Evolutionary conservation across 2,329 filamentous ascomycete genomes (phyloP), one percentile per base, ranked within the genome.

Genomic region (Nothophoma quercina): DNA sequence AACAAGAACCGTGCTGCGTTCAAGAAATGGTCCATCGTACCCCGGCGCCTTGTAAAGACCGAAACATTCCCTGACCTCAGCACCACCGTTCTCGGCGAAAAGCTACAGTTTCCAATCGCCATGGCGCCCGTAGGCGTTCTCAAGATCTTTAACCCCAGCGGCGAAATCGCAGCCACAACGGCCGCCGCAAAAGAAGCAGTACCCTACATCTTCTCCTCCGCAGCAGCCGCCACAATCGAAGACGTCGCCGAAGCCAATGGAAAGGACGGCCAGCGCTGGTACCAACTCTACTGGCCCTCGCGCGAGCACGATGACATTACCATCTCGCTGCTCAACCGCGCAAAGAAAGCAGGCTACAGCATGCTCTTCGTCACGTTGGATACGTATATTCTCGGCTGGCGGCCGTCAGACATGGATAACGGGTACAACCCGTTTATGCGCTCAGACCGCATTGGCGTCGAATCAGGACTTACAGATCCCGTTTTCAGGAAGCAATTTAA

Each of bases 281-380:
- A 81, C 68, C 88, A 91, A 66, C 79, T 91, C 0, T 91, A 91
- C 74, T 90, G 87, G 85, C 87, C 88, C 0, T 74, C 76, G 80
- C 85, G 86, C 0, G 73, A 78, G 16, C 81, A 84, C 58, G 80
- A 90, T 49, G 81, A 85, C 1, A 78, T 90, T 46, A 89, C 87
- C 0, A 74, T 81, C 0, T 88, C 83, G 1, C 75, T 90, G 15
- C 77, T 91, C 9, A 66, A 75, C 4, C 80, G 87, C 1, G 88
- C 87, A 1, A 84, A 83, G 64, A 78, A 75, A 0, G 79, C 78
- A 18, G 87, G 87, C 0, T 90, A 80, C 69, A 79, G 78, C 25
- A 84, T 83, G 1, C 78, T 90, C 0, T 82, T 90, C n/a, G 85
- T 90, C 1, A 91, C 88, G 0, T 76, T 90, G 0, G 88, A 91